These are phyloP conservation scores for Pseudonitzschia multiseries DNA, from an alignment of 108 stramenopile species.

Conservation along the genomic window DNA sequence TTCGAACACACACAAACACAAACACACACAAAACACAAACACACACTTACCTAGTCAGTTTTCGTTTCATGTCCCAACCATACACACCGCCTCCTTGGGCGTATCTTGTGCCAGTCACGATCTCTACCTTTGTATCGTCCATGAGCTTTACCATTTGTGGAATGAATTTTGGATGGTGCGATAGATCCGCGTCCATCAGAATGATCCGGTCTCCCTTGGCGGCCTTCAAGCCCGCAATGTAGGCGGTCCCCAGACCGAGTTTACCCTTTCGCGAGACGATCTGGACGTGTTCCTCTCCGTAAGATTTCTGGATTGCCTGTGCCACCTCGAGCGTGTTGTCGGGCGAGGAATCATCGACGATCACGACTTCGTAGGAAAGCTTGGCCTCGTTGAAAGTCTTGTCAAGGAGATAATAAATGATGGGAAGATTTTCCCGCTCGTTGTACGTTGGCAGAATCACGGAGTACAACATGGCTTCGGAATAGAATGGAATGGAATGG, in stretches of 20 bases:
- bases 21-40: too few relatives aligned
- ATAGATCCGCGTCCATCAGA: constrained; percentile 98
- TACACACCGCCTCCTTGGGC: constrained; percentile 90
- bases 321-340: constrained; percentile 95
- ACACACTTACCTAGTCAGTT: constrained; percentile 68
- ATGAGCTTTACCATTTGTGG: constrained; percentile 83
- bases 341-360: constrained; percentile 96
- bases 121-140: constrained; percentile 70
- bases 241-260: constrained; percentile 95
- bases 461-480: constrained; percentile 72
- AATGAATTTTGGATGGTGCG: constrained; percentile 97
- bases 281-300: constrained; percentile 67
- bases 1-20: constrained; percentile 15
- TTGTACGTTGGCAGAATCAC: constrained; percentile 98
- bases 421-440: constrained; percentile 95
- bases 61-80: constrained; percentile 91
- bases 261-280: constrained; percentile 93
- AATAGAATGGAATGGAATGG: background rate
- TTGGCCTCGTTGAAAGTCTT: constrained; percentile 66
- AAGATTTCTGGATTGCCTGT: constrained; percentile 78
- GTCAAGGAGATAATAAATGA: constrained; percentile 90
- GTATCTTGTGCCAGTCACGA: constrained; percentile 97
- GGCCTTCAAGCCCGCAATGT: constrained; percentile 85
- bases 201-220: constrained; percentile 87
- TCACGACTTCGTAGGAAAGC: constrained; percentile 87